Evolutionary conservation across 2,329 filamentous ascomycete genomes (phyloP).

Genomic region (Ophiobolus disseminans): DNA sequence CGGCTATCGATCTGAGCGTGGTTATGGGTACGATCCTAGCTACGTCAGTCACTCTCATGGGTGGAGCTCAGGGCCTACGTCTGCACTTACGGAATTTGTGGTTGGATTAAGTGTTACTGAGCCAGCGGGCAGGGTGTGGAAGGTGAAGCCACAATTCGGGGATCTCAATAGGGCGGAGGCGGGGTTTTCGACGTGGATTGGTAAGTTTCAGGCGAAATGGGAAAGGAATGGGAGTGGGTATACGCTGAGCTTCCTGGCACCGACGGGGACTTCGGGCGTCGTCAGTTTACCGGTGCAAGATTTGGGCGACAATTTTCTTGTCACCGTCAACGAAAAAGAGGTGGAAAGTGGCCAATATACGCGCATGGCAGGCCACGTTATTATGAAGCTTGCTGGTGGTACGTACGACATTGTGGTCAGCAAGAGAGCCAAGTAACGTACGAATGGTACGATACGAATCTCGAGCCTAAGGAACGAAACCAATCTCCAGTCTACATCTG

Average conservation of each 20-base stretch:
- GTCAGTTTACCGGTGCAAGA: constrained; percentile 31
- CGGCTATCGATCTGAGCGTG: constrained; percentile 61
- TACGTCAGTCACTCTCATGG: constrained; percentile 55
- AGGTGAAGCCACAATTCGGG: constrained; percentile 49
- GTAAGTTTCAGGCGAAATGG: constrained; percentile 51
- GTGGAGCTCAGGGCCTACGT: constrained; percentile 49
- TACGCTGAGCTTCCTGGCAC: constrained; percentile 31
- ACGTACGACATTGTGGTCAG: constrained; percentile 3
- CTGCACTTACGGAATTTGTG: constrained; percentile 50
- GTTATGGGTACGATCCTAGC: constrained; percentile 58
- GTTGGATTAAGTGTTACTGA: constrained; percentile 54
- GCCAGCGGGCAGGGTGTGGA: constrained; percentile 53
- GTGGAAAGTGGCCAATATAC: neutral
- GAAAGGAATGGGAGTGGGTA: constrained; percentile 23
- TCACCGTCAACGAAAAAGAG: neutral
- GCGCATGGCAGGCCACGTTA: neutral
- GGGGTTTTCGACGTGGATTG: constrained; percentile 56
- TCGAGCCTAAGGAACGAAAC: too few relatives aligned
- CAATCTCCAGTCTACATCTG: too few relatives aligned
- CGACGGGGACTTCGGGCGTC: constrained; percentile 38
- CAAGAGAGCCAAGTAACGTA: neutral
- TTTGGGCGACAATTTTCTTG: neutral
- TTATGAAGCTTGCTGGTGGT: neutral
- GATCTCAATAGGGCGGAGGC: constrained; percentile 53
- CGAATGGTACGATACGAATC: neutral